Percentiles rank a stretch among this genome's conserved stretches.
Evolutionary conservation across 306 rosid species (phyloP).

Genomic region (Cicer judaicum): DNA sequence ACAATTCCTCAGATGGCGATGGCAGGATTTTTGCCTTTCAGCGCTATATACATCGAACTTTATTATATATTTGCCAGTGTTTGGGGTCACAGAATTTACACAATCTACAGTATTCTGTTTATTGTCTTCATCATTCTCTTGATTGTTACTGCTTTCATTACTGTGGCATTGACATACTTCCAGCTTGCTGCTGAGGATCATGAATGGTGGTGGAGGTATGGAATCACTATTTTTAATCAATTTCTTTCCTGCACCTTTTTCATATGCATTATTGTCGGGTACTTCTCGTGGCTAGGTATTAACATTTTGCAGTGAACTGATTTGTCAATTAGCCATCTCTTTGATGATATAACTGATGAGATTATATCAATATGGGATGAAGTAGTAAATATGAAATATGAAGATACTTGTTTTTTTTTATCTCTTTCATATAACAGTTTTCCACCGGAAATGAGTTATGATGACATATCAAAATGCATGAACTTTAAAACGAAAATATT

Average conservation of each 20-base stretch:
- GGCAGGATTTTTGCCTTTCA: constrained; percentile 67
- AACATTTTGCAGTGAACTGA: constrained; percentile 7
- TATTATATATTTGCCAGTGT: constrained; percentile 63
- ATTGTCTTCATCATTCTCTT: constrained; percentile 62
- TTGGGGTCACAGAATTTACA: constrained; percentile 62
- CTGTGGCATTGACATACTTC: constrained; percentile 67
- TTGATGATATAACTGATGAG: constrained; percentile 7
- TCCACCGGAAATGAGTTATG: neutral
- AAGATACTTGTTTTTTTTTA: neutral
- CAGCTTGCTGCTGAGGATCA: constrained; percentile 67
- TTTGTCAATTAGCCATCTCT: constrained; percentile 21
- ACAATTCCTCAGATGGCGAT: constrained; percentile 61
- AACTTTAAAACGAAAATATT: constrained; percentile 1
- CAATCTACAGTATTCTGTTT: constrained; percentile 59
- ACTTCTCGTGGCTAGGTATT: neutral
- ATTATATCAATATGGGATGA: neutral
- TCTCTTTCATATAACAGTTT: neutral
- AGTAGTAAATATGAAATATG: constrained; percentile 5
- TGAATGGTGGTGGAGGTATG: constrained; percentile 72
- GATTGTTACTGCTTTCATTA: constrained; percentile 64
- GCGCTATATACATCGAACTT: constrained; percentile 60
- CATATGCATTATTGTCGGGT: constrained; percentile 10
- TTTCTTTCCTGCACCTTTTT: neutral
- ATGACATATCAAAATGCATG: constrained; percentile 33
- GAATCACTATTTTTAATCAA: constrained; percentile 4